phyloP scores from a whole-genome alignment of 352 stramenopile species.

The Phytophthora kernoviae region DNA sequence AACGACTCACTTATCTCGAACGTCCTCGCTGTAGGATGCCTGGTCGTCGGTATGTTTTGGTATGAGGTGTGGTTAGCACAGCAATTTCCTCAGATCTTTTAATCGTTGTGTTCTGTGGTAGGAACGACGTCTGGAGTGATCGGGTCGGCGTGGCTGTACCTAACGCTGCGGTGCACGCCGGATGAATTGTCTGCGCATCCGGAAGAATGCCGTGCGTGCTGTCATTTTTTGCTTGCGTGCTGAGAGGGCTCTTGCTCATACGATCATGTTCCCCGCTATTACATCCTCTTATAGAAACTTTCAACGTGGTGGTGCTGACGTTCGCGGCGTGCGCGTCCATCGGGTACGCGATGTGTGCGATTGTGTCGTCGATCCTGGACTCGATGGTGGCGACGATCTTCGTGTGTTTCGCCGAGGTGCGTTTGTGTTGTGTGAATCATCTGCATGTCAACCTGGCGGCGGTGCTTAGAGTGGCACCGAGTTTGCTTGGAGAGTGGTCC shows the following conservation, averaged over 20 bases:
- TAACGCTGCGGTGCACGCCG: conserved; percentile 70
- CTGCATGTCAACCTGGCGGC: conserved; percentile 15
- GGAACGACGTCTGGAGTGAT: conserved; percentile 75
- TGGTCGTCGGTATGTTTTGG: conserved; percentile 77
- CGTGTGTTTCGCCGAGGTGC: conserved; percentile 87
- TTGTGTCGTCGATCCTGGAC: conserved; percentile 85
- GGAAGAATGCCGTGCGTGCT: conserved; percentile 66
- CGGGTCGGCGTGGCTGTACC: conserved; percentile 71
- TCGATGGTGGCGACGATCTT: conserved; percentile 88
- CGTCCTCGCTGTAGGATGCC: conserved; percentile 72
- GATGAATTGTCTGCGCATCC: conserved; percentile 43
- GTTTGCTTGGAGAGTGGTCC: conserved; percentile 6
- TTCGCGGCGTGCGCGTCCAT: conserved; percentile 77
- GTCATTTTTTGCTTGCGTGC: conserved; percentile 5
- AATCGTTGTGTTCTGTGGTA: conserved; percentile 18
- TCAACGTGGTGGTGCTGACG: conserved; percentile 80
- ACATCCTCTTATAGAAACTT: conserved; percentile 60
- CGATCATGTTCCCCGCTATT: conserved; percentile 3
- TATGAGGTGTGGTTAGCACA: no score
- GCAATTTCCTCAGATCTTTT: not conserved
- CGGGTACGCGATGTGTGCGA: conserved; percentile 85
- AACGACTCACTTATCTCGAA: conserved; percentile 84
- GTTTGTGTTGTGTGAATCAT: conserved; percentile 17
- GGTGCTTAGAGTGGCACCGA: conserved; percentile 17
- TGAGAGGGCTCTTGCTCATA: conserved; percentile 8